Conservation (phyloP, 345 rosid genomes). For the Erysimum cheiranthoides region DNA sequence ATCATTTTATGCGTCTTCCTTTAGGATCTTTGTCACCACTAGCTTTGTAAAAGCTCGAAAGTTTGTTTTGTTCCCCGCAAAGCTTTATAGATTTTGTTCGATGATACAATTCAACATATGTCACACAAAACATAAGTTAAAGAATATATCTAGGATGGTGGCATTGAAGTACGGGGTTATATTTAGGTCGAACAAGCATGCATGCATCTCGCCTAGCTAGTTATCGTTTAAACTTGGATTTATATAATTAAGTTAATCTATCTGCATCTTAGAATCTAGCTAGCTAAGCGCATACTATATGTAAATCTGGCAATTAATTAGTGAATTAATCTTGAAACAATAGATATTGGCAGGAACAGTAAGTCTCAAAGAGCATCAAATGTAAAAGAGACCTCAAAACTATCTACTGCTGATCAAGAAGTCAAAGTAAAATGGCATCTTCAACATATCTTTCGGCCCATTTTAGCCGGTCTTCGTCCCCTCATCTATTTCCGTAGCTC, state of each 20-base stretch:
- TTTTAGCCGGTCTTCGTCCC: slow-evolving; percentile 30
- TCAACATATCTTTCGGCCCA: slow-evolving; percentile 42
- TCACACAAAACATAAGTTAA: slow-evolving; percentile 16
- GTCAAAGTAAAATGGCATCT: slow-evolving; percentile 29
- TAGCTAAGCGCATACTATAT: background rate
- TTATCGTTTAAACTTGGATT: slow-evolving; percentile 1
- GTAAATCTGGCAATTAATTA: background rate
- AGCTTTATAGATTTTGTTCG: slow-evolving; percentile 23
- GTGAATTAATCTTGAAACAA: background rate
- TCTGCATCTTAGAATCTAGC: slow-evolving; percentile 17
- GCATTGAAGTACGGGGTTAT: background rate
- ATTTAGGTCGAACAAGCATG: background rate
- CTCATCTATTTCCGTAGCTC: slow-evolving; percentile 21
- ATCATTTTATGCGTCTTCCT: slow-evolving; percentile 28
- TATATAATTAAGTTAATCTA: background rate
- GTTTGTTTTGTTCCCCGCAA: slow-evolving; percentile 35
- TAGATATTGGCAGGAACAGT: slow-evolving; percentile 34
- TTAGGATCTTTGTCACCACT: slow-evolving; percentile 43
- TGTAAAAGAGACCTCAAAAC: slow-evolving; percentile 35
- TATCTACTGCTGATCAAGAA: slow-evolving; percentile 40
- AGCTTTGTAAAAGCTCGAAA: slow-evolving; percentile 40
- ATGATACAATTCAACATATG: slow-evolving; percentile 5
- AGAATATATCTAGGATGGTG: slow-evolving; percentile 14
- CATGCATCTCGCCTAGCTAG: slow-evolving; percentile 11
- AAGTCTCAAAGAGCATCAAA: slow-evolving; percentile 29